Conservation (phyloP, 1,139 yeast species). For the Debaryomyces fabryi region DNA sequence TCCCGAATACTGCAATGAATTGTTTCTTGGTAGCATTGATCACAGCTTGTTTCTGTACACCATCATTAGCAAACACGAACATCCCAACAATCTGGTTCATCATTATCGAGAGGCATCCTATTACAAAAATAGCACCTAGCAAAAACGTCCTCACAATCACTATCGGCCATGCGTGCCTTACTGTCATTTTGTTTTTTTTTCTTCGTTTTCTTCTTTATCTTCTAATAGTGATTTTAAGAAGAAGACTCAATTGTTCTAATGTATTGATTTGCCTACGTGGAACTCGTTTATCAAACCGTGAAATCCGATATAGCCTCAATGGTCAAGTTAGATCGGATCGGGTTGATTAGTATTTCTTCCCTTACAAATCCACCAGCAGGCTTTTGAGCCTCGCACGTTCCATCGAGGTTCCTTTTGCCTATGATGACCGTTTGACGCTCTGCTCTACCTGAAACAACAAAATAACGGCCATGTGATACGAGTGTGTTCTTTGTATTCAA, state of each 20-base stretch:
- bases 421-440: not conserved
- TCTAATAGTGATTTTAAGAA: not conserved
- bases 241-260: not conserved
- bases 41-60: constrained; percentile 35
- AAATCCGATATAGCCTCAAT: constrained; percentile 1
- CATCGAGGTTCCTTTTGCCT: not conserved
- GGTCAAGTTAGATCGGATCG: not conserved
- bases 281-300: not conserved
- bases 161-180: constrained; percentile 21
- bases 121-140: constrained; percentile 37
- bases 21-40: constrained; percentile 52
- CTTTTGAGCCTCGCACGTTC: not conserved
- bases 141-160: constrained; percentile 32
- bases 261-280: not conserved
- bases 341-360: not conserved
- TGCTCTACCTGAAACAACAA: not conserved
- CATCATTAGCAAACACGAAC: constrained; percentile 26
- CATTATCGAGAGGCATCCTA: constrained; percentile 49
- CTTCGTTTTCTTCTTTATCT: not conserved
- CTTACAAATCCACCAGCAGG: not conserved
- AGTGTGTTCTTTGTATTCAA: not conserved
- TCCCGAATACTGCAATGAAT: constrained; percentile 51
- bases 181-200: not conserved
- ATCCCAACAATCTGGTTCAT: constrained; percentile 44
- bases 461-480: not conserved